Conservation (phyloP, 73 alveolate species). For the Blepharisma stoltei region DNA sequence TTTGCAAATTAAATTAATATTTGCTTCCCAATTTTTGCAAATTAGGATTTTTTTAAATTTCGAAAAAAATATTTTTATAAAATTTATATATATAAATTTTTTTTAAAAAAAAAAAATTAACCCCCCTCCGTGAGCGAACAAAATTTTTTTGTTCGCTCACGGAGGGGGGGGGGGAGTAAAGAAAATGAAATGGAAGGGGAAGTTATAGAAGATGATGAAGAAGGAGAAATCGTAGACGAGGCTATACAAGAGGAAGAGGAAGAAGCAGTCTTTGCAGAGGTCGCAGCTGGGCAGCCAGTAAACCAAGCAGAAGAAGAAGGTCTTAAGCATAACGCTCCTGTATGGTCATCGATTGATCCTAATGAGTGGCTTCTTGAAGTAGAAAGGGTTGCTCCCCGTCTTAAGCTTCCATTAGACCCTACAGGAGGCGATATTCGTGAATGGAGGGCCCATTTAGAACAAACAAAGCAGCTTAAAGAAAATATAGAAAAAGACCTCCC, state of each 20-base stretch:
- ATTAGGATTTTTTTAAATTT: no score
- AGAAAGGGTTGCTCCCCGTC: conserved; percentile 64
- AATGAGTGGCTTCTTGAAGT: conserved; percentile 69
- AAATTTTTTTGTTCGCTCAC: no score
- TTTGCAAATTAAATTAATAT: no score
- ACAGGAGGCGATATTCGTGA: conserved; percentile 50
- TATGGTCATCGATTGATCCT: conserved; percentile 47
- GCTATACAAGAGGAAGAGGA: conserved; percentile 50
- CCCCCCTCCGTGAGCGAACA: no score
- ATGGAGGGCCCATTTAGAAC: conserved; percentile 65
- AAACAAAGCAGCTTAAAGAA: conserved; percentile 61
- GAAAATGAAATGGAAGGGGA: conserved; percentile 28
- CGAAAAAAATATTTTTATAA: no score
- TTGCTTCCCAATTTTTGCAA: no score
- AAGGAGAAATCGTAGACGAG: conserved; percentile 18
- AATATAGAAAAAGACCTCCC: conserved; percentile 48
- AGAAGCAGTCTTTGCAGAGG: conserved; percentile 54
- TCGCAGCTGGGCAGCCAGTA: conserved; percentile 33
- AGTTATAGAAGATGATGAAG: conserved; percentile 41
- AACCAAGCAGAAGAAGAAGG: conserved; percentile 33
- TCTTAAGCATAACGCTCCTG: conserved; percentile 34
- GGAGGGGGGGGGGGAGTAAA: no score
- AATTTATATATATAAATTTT: no score
- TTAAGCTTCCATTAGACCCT: conserved; percentile 38
- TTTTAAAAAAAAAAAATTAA: no score